Conservation (phyloP, 2,329 filamentous ascomycete species). For the Amauroascus verrucosus region DNA sequence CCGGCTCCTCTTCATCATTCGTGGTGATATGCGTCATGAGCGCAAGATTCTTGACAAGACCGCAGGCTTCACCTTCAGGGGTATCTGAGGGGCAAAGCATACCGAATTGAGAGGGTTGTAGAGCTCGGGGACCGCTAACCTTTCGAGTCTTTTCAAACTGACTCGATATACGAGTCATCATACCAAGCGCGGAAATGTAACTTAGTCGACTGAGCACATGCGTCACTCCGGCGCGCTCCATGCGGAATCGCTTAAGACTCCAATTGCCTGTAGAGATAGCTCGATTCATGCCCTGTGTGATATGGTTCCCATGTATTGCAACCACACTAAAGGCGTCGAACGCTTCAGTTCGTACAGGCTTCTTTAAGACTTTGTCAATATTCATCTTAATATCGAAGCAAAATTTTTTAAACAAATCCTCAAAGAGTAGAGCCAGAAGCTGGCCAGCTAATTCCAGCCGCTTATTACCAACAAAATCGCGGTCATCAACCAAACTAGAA, state of each 20-base stretch:
- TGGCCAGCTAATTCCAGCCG: constrained; percentile 89
- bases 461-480: constrained; percentile 98
- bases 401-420: constrained; percentile 96
- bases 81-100: constrained; percentile 98
- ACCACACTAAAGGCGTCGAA: constrained; percentile 83
- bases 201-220: constrained; percentile 91
- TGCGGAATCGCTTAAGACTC: constrained; percentile 95
- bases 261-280: constrained; percentile 97
- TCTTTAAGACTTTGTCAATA: constrained; percentile 92
- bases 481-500: constrained; percentile 79
- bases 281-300: constrained; percentile 86
- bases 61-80: constrained; percentile 95
- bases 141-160: constrained; percentile 99
- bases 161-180: constrained; percentile 98
- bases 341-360: constrained; percentile 76
- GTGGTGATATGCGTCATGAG: constrained; percentile 99
- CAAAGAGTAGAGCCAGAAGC: constrained; percentile 83
- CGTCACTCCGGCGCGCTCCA: constrained; percentile 94
- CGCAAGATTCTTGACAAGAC: constrained; percentile 93
- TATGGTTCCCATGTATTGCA: constrained; percentile 71
- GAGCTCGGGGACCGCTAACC: constrained; percentile 84
- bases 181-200: constrained; percentile 91
- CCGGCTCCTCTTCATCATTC: constrained; percentile 83
- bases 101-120: constrained; percentile 95
- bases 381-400: constrained; percentile 79